Conservation (phyloP, 73 alveolate species). For the Paraurostyla sp. region DNA sequence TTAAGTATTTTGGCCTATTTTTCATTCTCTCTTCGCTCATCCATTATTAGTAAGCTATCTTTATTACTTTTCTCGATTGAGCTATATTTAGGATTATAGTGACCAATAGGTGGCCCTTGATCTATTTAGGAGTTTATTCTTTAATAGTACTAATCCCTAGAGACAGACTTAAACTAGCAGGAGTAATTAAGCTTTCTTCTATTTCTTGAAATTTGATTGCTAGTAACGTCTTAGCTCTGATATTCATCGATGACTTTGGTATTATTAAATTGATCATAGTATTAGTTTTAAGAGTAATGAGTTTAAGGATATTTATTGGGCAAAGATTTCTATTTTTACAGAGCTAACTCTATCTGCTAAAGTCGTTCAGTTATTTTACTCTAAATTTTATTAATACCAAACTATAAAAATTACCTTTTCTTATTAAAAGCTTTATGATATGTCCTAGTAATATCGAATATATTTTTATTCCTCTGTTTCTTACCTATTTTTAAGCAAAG, state of each 20-base stretch:
- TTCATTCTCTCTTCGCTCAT: conserved; percentile 42
- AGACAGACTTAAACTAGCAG: conserved; percentile 31
- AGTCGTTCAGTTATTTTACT: neutral
- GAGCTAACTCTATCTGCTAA: neutral
- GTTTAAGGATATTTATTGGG: no score
- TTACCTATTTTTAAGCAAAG: conserved; percentile 10
- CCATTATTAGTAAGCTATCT: neutral
- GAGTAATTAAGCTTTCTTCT: no score
- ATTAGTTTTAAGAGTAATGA: no score
- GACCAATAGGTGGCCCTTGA: conserved; percentile 39
- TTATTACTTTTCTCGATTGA: conserved; percentile 21
- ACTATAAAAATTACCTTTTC: neutral
- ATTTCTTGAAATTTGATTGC: no score
- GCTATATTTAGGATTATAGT: conserved; percentile 37
- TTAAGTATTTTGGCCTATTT: neutral
- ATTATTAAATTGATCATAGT: neutral
- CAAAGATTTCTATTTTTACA: neutral
- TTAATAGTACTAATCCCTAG: conserved; percentile 36
- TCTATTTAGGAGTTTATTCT: neutral
- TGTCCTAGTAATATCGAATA: neutral
- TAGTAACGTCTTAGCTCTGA: no score
- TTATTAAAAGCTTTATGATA: neutral
- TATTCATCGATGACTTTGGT: neutral
- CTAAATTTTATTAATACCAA: neutral
- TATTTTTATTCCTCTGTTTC: conserved; percentile 1